These are phyloP conservation scores for Tympanopsis confertula DNA, from an alignment of 2,329 filamentous ascomycete genomes.

Conservation along the genomic window DNA sequence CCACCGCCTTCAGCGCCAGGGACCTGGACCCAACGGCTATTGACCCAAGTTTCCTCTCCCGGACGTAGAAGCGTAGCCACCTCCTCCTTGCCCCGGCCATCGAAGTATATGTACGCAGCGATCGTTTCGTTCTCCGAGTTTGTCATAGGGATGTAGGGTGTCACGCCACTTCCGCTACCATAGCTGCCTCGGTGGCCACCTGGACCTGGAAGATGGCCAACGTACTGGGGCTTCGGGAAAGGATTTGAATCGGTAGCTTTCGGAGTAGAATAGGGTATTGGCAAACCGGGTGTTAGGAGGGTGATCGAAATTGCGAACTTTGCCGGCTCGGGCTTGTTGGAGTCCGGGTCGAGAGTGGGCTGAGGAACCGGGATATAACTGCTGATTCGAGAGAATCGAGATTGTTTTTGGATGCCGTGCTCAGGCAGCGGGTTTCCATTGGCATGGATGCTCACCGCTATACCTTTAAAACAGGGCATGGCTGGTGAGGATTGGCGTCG, in stretches of 20 bases:
- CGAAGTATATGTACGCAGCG: constrained; percentile 97
- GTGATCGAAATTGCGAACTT: constrained; percentile 98
- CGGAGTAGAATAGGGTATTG: constrained; percentile 85
- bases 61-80: constrained; percentile 85
- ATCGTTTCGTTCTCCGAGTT: constrained; percentile 92
- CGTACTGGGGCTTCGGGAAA: constrained; percentile 69
- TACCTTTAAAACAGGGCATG: constrained; percentile 97
- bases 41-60: constrained; percentile 98
- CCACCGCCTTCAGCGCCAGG: constrained; percentile 84
- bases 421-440: constrained; percentile 74
- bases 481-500: constrained; percentile 6
- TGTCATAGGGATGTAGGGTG: constrained; percentile 84
- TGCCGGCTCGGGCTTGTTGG: constrained; percentile 75
- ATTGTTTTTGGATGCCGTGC: constrained; percentile 89
- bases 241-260: constrained; percentile 68
- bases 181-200: constrained; percentile 37
- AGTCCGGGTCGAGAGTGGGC: constrained; percentile 60
- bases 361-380: constrained; percentile 94
- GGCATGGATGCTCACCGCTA: constrained; percentile 91
- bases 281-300: constrained; percentile 74
- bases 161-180: constrained; percentile 41
- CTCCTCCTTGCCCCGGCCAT: constrained; percentile 88
- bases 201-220: constrained; percentile 55
- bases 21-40: constrained; percentile 93
- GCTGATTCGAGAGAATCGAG: constrained; percentile 81